Evolutionary conservation across 2,329 filamentous ascomycete genomes (phyloP).

Genomic region (Phoma sp.): DNA sequence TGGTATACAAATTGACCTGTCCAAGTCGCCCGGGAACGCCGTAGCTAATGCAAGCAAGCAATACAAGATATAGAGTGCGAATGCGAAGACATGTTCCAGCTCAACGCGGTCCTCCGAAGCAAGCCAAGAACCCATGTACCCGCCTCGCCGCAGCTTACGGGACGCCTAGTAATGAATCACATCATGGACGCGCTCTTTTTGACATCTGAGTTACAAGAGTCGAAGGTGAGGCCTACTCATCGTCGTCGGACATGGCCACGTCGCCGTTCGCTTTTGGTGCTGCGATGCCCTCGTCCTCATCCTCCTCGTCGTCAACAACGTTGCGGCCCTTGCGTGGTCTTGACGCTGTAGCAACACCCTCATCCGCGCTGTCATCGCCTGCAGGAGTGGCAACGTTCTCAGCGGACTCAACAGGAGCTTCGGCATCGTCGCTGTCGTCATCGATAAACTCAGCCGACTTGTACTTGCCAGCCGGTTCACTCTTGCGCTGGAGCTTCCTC

Average conservation of each 20-base stretch:
- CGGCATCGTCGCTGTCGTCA: slow-evolving; percentile 57
- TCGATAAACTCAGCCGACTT: slow-evolving; percentile 87
- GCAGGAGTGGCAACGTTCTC: slow-evolving; percentile 17
- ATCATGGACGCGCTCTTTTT: background rate
- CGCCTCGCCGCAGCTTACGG: background rate
- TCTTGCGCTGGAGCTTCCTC: slow-evolving; percentile 65
- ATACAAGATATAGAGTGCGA: slow-evolving; percentile 9
- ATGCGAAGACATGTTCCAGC: background rate
- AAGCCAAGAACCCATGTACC: background rate
- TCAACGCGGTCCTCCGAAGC: background rate
- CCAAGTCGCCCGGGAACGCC: slow-evolving; percentile 11
- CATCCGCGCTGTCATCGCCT: slow-evolving; percentile 32
- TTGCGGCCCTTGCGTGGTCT: slow-evolving; percentile 40
- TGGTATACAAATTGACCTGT: slow-evolving; percentile 9
- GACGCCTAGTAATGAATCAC: background rate
- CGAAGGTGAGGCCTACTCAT: slow-evolving; percentile 22
- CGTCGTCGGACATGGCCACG: slow-evolving; percentile 40
- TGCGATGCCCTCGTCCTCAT: slow-evolving; percentile 34
- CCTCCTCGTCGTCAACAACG: slow-evolving; percentile 47
- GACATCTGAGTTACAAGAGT: background rate
- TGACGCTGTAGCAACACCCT: slow-evolving; percentile 32
- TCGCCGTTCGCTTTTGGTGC: slow-evolving; percentile 33
- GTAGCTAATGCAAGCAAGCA: slow-evolving; percentile 23
- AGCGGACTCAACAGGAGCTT: slow-evolving; percentile 25
- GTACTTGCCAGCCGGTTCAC: slow-evolving; percentile 67